Percentiles rank a stretch among this genome's conserved stretches.
Evolutionary conservation across 2,329 filamentous ascomycete genomes (phyloP).

Genomic region (Aspergillus sergii): DNA sequence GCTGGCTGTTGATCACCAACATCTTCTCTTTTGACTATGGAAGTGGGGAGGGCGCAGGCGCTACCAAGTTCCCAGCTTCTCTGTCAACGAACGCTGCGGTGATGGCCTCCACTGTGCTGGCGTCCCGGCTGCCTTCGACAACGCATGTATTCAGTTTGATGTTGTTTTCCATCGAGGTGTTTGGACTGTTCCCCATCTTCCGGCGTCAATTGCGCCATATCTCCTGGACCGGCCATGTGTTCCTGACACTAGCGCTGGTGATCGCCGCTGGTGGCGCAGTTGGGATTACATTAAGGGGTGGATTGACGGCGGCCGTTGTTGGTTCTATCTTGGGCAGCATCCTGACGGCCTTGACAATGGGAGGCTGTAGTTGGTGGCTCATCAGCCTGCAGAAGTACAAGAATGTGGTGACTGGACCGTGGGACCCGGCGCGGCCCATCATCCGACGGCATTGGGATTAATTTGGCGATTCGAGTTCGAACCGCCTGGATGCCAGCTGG

Average conservation of each 20-base stretch:
- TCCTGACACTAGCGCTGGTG: constrained; percentile 75
- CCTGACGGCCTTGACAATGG: constrained; percentile 77
- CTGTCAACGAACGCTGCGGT: constrained; percentile 93
- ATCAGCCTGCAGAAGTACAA: constrained; percentile 98
- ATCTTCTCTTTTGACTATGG: constrained; percentile 98
- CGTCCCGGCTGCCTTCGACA: constrained; percentile 83
- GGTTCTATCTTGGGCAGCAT: constrained; percentile 78
- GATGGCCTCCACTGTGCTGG: constrained; percentile 94
- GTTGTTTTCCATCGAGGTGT: constrained; percentile 95
- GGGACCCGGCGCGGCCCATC: constrained; percentile 87
- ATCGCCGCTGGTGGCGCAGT: constrained; percentile 79
- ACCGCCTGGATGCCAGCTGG: not conserved
- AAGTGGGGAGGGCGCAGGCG: constrained; percentile 52
- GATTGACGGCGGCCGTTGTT: constrained; percentile 59
- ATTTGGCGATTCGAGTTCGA: not conserved
- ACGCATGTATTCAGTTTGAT: constrained; percentile 94
- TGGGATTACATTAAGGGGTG: constrained; percentile 61
- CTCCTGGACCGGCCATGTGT: constrained; percentile 78
- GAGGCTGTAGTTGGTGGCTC: constrained; percentile 95
- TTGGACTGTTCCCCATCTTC: constrained; percentile 96
- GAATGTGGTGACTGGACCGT: constrained; percentile 96
- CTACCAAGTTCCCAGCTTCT: constrained; percentile 58
- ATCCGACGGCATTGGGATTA: constrained; percentile 48
- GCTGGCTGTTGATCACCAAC: constrained; percentile 90
- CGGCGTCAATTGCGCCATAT: constrained; percentile 81